A percentile compares a stretch with the other conserved stretches of the same genome.
These are phyloP conservation scores for Sporothrix variecibatus DNA, from an alignment of 2,329 filamentous ascomycete genomes.

Conservation along the genomic window DNA sequence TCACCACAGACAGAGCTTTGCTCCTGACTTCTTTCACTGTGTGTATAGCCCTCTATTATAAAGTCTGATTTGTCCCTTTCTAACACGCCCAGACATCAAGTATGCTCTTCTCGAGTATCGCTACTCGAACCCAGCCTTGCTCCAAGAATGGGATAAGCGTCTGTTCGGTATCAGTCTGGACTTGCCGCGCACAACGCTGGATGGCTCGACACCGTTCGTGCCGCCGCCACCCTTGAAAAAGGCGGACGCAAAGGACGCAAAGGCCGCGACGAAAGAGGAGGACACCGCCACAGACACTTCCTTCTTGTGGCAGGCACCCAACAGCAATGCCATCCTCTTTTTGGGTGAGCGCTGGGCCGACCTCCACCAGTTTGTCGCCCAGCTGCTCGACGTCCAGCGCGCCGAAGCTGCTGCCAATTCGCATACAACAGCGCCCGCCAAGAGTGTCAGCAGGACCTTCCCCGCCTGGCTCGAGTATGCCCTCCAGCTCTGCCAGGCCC, in stretches of 20 bases:
- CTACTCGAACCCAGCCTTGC: slow-evolving; percentile 59
- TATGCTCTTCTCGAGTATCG: slow-evolving; percentile 76
- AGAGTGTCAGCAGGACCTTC: slow-evolving; percentile 65
- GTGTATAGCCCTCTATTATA: slow-evolving; percentile 26
- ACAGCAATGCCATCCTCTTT: slow-evolving; percentile 77
- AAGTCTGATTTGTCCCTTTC: background rate
- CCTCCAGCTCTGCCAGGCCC: slow-evolving; percentile 71
- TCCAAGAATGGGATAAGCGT: slow-evolving; percentile 50
- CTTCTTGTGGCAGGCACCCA: slow-evolving; percentile 85
- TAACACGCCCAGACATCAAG: slow-evolving; percentile 61
- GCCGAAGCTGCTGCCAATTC: slow-evolving; percentile 39
- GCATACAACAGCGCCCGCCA: slow-evolving; percentile 38
- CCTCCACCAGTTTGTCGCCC: slow-evolving; percentile 76
- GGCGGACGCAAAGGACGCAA: background rate
- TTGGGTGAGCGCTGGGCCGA: slow-evolving; percentile 86
- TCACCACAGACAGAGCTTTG: slow-evolving; percentile 82
- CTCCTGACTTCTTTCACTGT: slow-evolving; percentile 81
- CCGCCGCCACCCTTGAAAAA: slow-evolving; percentile 39
- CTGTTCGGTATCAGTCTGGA: slow-evolving; percentile 81
- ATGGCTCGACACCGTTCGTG: slow-evolving; percentile 58
- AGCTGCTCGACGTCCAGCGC: slow-evolving; percentile 51
- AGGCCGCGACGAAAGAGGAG: background rate
- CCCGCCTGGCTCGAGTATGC: slow-evolving; percentile 80
- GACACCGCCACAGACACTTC: slow-evolving; percentile 44
- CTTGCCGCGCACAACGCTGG: slow-evolving; percentile 64